Base-by-base conservation (phyloP, 768 basidiomycete species). In the Lactarius hatsudake region DNA sequence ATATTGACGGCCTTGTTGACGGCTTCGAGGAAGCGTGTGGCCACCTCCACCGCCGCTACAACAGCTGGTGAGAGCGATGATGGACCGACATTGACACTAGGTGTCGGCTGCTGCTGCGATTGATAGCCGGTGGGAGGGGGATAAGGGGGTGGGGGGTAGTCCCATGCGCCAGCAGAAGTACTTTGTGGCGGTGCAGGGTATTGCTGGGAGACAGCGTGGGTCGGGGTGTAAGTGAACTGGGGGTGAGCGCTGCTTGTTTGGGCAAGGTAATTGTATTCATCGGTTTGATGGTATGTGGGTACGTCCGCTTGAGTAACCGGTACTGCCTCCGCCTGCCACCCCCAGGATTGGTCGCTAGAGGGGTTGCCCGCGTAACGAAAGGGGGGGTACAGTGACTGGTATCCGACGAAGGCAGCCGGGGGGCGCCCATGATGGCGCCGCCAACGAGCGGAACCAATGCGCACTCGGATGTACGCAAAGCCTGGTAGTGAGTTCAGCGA, bases 21-120 rank as follows among this genome's bases (percentile, higher is more conserved):
- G 6, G 43, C 67, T 17, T 68, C 67, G n/a, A 68, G 53, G 45
- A 53, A 68, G 7, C 67, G 38, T 15, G 34, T 60, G 3, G 67
- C 67, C 7, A 48, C 59, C 9, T 59, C 62, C 8, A 45, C 63
- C 3, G 62, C 62, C 0, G 30, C 18, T 2, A 3, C 12, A 2
- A 61, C 57, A n/a, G 20, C 42, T 0, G 23, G 5, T 7, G 66
- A 28, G 0, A 36, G 8, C 2, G 40, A 32, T 2, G 57, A 51
- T 0, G 51, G 36, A 18, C 40, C 23, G 1, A 57, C 30, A 40
- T 18, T 26, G 36, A 38, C 58, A 38, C 13, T 32, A 12, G 30
- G 32, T 13, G 9, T 9, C 32, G 12, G 32, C 4, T 55, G 61
- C 10, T 62, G 51, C 5, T 30, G 66, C 10, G 45, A 23, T 0